Evolutionary conservation across 2,329 filamentous ascomycete genomes (phyloP).

Genomic region (Cryphonectria nitschkei): DNA sequence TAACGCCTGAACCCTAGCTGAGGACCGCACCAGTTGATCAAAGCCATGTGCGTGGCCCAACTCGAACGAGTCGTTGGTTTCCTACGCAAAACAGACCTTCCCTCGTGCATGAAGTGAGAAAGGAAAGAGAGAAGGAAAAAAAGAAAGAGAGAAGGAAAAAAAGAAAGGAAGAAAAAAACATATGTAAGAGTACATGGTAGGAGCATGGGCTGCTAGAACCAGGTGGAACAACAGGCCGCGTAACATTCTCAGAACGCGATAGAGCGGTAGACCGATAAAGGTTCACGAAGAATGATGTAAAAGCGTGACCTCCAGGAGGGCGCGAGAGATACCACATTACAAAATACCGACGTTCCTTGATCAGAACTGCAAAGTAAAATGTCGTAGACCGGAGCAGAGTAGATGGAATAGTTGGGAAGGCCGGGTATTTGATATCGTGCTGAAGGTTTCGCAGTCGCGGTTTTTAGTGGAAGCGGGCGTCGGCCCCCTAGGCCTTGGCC

Average conservation of each 20-base stretch:
- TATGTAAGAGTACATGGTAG: conserved; percentile 27
- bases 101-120: neutral
- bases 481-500: conserved; percentile 51
- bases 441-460: conserved; percentile 16
- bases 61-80: conserved; percentile 11
- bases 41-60: conserved; percentile 17
- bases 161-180: conserved; percentile 17
- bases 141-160: neutral
- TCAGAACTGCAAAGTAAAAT: conserved; percentile 14
- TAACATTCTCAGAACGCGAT: conserved; percentile 16
- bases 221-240: conserved; percentile 18
- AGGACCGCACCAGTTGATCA: conserved; percentile 20
- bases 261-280: conserved; percentile 11
- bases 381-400: conserved; percentile 15
- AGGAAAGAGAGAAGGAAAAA: neutral
- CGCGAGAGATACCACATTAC: conserved; percentile 26
- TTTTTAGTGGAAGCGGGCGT: conserved; percentile 13
- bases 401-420: conserved; percentile 15
- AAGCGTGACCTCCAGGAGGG: conserved; percentile 19
- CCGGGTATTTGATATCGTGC: conserved; percentile 22
- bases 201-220: conserved; percentile 26
- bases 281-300: conserved; percentile 25
- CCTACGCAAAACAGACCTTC: conserved; percentile 14
- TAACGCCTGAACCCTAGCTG: conserved; percentile 28
- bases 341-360: conserved; percentile 18